Percentiles rank a stretch among this genome's conserved stretches.
phyloP scores from a whole-genome alignment of 2,329 filamentous ascomycete species.

The Fusarium bactridioides region DNA sequence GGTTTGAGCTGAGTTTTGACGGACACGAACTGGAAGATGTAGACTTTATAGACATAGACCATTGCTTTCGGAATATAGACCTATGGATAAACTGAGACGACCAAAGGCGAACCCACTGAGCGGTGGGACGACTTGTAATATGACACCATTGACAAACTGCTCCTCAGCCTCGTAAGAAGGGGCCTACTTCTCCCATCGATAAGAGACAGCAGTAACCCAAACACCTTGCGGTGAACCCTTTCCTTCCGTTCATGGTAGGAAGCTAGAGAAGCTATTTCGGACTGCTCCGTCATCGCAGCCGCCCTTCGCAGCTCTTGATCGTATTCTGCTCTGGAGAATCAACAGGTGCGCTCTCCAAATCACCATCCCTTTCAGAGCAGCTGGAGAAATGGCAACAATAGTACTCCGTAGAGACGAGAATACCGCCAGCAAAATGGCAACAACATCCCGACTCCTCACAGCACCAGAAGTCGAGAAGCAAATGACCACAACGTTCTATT shows the following conservation, averaged over 20 bases:
- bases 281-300: neutral
- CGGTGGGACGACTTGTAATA: fast-evolving
- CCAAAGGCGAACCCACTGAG: neutral
- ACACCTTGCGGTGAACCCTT: fast-evolving
- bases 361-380: neutral
- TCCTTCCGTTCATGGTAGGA: no score
- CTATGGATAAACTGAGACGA: neutral
- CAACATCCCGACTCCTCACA: neutral
- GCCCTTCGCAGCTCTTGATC: neutral
- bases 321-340: neutral
- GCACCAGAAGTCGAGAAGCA: neutral
- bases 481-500: slow-evolving; percentile 26
- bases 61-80: neutral
- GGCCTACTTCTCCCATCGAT: neutral
- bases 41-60: slow-evolving; percentile 4
- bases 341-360: neutral
- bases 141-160: neutral
- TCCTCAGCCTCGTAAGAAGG: neutral
- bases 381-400: fast-evolving
- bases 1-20: neutral
- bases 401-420: no score
- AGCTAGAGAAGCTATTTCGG: neutral
- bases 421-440: fast-evolving
- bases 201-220: neutral
- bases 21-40: neutral